A percentile compares a stretch with the other conserved stretches of the same genome.
These are phyloP conservation scores for Alliaria petiolata DNA, from an alignment of 345 rosid species.

Conservation along the genomic window DNA sequence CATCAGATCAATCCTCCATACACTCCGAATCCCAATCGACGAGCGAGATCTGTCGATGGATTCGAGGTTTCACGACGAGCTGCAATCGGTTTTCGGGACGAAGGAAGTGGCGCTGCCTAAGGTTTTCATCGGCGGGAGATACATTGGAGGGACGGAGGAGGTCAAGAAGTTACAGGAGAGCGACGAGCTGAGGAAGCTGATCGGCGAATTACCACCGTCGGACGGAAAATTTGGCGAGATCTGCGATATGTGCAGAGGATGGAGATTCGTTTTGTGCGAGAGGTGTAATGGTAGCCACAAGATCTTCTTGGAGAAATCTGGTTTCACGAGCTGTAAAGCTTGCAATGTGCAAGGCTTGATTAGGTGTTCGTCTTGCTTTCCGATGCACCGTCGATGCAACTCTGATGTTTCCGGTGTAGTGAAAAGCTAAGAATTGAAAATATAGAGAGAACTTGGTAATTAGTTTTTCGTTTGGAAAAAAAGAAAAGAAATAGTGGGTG, in stretches of 20 bases:
- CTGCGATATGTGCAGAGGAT: slow-evolving; percentile 49
- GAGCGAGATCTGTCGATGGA: slow-evolving; percentile 87
- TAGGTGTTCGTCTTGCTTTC: slow-evolving; percentile 39
- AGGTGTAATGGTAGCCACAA: slow-evolving; percentile 61
- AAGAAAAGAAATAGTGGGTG: background rate
- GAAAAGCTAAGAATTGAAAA: background rate
- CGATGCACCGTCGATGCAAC: slow-evolving; percentile 17
- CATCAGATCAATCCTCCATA: slow-evolving; percentile 58
- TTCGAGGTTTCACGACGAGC: slow-evolving; percentile 44
- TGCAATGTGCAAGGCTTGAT: slow-evolving; percentile 52
- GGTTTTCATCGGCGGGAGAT: slow-evolving; percentile 51
- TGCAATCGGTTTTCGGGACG: slow-evolving; percentile 39
- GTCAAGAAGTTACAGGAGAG: slow-evolving; percentile 38
- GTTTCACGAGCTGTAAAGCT: slow-evolving; percentile 39
- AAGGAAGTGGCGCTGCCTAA: slow-evolving; percentile 34
- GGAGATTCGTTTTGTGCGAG: slow-evolving; percentile 49
- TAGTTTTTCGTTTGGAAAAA: background rate
- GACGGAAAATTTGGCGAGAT: background rate
- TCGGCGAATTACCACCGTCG: slow-evolving; percentile 25
- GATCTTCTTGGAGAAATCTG: slow-evolving; percentile 41
- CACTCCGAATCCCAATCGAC: slow-evolving; percentile 50
- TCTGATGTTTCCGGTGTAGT: background rate
- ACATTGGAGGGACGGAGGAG: slow-evolving; percentile 50
- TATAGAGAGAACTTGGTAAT: too few relatives aligned
- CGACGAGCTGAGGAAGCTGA: slow-evolving; percentile 45